phyloP scores from a whole-genome alignment of 305 asterid species.

The Solanum hybrid region DNA sequence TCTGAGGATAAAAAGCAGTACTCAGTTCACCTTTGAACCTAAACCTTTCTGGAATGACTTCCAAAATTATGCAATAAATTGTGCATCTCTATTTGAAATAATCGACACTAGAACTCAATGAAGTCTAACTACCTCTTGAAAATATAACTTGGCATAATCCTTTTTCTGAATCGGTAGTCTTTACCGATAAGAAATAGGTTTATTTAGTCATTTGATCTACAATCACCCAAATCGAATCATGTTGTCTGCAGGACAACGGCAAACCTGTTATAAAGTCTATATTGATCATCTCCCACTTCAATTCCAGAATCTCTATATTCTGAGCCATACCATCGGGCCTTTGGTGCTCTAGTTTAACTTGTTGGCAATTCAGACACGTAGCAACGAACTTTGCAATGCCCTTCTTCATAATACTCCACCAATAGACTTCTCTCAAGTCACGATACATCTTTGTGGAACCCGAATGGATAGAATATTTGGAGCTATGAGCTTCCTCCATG shows the following conservation, averaged over 20 bases:
- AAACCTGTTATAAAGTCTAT: neutral
- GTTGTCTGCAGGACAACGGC: neutral
- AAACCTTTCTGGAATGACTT: too few relatives aligned
- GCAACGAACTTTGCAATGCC: neutral
- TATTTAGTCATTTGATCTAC: neutral
- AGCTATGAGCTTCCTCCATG: neutral
- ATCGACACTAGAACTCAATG: neutral
- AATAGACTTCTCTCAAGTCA: neutral
- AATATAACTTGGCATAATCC: neutral
- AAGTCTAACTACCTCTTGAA: neutral
- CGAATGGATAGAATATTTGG: neutral
- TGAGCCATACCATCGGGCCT: neutral
- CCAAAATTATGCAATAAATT: too few relatives aligned
- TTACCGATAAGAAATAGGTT: neutral
- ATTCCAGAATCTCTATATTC: neutral
- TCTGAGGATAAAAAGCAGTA: too few relatives aligned
- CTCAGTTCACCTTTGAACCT: too few relatives aligned
- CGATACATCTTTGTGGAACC: neutral
- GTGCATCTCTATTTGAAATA: too few relatives aligned
- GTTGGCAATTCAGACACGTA: neutral
- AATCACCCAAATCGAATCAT: neutral
- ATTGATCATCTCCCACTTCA: neutral
- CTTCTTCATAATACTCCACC: neutral
- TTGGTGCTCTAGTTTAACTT: neutral
- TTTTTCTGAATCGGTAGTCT: neutral